Evolutionary conservation across 1,284 basidiomycete species (phyloP).

Genomic region (Ganoderma meredithae): DNA sequence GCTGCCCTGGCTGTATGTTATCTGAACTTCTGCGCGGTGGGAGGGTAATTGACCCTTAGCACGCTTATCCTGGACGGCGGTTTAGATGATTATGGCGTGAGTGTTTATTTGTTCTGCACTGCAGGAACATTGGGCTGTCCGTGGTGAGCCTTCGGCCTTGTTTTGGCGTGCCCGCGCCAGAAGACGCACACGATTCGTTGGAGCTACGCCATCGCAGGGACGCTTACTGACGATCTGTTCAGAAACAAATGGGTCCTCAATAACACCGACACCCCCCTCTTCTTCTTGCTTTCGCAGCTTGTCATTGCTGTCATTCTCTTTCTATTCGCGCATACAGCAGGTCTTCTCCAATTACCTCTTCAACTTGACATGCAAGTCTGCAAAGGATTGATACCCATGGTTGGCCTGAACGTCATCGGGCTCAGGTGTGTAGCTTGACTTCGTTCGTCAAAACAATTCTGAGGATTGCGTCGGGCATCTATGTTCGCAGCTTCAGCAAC

Average conservation of each 20-base stretch:
- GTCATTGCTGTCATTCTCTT: conserved; percentile 82
- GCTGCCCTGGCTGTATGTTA: conserved; percentile 79
- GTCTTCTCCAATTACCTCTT: conserved; percentile 68
- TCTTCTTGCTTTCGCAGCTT: conserved; percentile 87
- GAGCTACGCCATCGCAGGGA: background rate
- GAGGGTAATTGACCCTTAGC: conserved; percentile 30
- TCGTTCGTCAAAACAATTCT: background rate
- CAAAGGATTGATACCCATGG: conserved; percentile 78
- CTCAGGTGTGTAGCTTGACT: conserved; percentile 63
- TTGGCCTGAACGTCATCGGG: conserved; percentile 79
- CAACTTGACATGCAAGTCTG: conserved; percentile 66
- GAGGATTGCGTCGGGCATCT: background rate
- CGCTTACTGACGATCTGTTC: conserved; percentile 9
- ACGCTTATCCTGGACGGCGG: conserved; percentile 1
- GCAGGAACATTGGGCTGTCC: background rate
- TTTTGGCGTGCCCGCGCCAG: background rate
- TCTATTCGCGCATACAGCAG: conserved; percentile 64
- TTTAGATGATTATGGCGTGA: conserved; percentile 83
- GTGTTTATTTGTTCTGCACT: conserved; percentile 10
- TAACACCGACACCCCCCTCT: conserved; percentile 73
- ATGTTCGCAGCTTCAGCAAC: conserved; percentile 79
- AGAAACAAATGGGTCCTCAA: conserved; percentile 87
- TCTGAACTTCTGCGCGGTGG: conserved; percentile 2
- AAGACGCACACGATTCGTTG: background rate
- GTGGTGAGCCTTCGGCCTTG: background rate